Evolutionary conservation across 2,329 filamentous ascomycete genomes (phyloP).

Genomic region (Didymella segeticola): DNA sequence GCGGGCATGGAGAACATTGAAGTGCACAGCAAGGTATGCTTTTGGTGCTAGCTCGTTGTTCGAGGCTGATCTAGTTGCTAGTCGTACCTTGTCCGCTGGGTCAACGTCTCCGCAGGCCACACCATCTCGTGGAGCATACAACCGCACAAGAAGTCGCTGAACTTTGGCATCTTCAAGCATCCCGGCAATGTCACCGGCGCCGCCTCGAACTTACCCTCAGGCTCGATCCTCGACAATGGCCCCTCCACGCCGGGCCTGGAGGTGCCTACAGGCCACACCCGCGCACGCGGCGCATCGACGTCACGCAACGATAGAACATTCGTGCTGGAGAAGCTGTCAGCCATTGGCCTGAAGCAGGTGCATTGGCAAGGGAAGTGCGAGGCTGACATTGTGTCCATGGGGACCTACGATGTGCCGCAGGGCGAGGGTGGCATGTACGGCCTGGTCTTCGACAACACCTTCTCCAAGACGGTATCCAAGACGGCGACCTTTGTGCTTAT

Average conservation of each 20-base stretch:
- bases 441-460: slow-evolving; percentile 97
- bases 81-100: slow-evolving; percentile 99
- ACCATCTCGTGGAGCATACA: slow-evolving; percentile 98
- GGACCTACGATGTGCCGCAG: slow-evolving; percentile 78
- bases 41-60: slow-evolving; percentile 25
- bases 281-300: slow-evolving; percentile 59
- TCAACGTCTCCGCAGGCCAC: slow-evolving; percentile 85
- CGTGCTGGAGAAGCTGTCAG: slow-evolving; percentile 69
- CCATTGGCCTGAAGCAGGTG: slow-evolving; percentile 67
- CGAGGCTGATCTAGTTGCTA: slow-evolving; percentile 48
- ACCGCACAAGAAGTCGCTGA: slow-evolving; percentile 97
- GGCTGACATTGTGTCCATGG: slow-evolving; percentile 92
- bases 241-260: slow-evolving; percentile 54
- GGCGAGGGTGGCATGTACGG: slow-evolving; percentile 92
- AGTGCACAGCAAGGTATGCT: slow-evolving; percentile 89
- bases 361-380: slow-evolving; percentile 94
- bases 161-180: slow-evolving; percentile 98
- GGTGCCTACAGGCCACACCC: slow-evolving; percentile 60
- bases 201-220: slow-evolving; percentile 46
- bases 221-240: slow-evolving; percentile 39
- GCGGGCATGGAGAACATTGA: slow-evolving; percentile 96
- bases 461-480: slow-evolving; percentile 90
- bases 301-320: slow-evolving; percentile 74
- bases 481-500: slow-evolving; percentile 93
- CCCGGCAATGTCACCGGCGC: slow-evolving; percentile 72